These are phyloP conservation scores for Tothia fuscella DNA, from an alignment of 2,329 filamentous ascomycete species.

Conservation along the genomic window DNA sequence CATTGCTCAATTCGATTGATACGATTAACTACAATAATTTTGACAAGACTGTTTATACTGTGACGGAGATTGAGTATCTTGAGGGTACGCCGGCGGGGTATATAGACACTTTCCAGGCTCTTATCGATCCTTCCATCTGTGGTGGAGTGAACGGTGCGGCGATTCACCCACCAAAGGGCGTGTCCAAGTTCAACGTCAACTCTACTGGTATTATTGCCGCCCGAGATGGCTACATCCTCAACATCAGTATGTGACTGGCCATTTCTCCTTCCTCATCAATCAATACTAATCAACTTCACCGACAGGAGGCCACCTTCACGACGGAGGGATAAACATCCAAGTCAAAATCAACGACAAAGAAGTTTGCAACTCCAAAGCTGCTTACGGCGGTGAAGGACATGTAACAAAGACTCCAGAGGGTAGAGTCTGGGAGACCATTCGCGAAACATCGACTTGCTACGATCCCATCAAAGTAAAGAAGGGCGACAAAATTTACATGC, in stretches of 20 bases:
- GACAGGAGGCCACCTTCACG: conserved; percentile 7
- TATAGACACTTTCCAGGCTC: background rate
- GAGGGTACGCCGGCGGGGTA: conserved; percentile 4
- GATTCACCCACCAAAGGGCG: conserved; percentile 1
- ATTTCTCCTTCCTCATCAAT: background rate
- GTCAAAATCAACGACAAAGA: conserved; percentile 5
- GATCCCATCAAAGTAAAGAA: conserved; percentile 6
- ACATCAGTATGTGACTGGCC: too few relatives aligned
- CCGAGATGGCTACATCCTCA: conserved; percentile 3
- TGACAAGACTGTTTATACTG: conserved; percentile 4
- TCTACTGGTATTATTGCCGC: background rate
- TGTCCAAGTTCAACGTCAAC: conserved; percentile 1
- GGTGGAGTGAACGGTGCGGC: background rate
- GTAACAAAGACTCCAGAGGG: background rate
- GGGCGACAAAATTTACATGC: conserved; percentile 5
- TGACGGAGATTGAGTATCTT: conserved; percentile 4
- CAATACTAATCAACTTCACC: too few relatives aligned
- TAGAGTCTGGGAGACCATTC: conserved; percentile 8
- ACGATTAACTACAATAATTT: conserved; percentile 7
- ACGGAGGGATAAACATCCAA: conserved; percentile 5
- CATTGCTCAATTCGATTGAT: conserved; percentile 4
- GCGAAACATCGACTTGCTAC: background rate
- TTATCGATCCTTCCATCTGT: background rate
- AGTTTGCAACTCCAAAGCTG: conserved; percentile 3
- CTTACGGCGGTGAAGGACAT: conserved; percentile 4